phyloP scores from a whole-genome alignment of 495 filamentous ascomycete genomes.

The Chaetomium fimeti region DNA sequence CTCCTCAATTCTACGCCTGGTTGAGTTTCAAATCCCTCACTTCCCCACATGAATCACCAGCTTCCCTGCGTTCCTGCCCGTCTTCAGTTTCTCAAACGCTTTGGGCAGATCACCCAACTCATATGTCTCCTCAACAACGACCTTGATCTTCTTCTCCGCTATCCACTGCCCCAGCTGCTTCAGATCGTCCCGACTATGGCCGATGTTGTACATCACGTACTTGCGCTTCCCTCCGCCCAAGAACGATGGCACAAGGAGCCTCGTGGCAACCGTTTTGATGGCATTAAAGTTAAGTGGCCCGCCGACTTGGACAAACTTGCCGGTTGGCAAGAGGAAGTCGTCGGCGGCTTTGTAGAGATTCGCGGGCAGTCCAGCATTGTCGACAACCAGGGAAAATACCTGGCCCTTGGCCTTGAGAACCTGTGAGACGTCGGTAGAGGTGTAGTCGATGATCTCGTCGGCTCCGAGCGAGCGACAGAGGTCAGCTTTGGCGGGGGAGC shows the following conservation, averaged over 20 bases:
- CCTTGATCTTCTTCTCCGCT: constrained; percentile 56
- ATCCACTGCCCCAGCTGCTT: constrained; percentile 40
- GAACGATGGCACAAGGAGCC: constrained; percentile 51
- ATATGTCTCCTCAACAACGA: constrained; percentile 56
- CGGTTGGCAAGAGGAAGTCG: constrained; percentile 54
- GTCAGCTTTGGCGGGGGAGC: constrained; percentile 58
- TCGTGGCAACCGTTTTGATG: constrained; percentile 28
- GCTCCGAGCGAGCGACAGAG: constrained; percentile 61
- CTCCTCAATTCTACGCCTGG: too few species aligned
- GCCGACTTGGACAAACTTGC: constrained; percentile 60
- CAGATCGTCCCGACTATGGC: constrained; percentile 43
- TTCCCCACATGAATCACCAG: constrained; percentile 57
- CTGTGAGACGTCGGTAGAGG: constrained; percentile 49
- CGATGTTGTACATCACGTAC: constrained; percentile 45
- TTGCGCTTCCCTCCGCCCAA: constrained; percentile 65
- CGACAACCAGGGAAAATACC: constrained; percentile 58
- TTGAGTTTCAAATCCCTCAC: background rate
- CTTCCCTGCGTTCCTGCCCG: constrained; percentile 60
- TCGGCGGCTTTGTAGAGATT: constrained; percentile 57
- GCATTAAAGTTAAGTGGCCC: constrained; percentile 23
- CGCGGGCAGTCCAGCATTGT: constrained; percentile 56
- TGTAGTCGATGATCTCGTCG: constrained; percentile 70
- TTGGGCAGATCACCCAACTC: constrained; percentile 55
- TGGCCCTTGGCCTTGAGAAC: constrained; percentile 49
- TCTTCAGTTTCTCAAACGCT: constrained; percentile 59